phyloP scores from a whole-genome alignment of 2,329 filamentous ascomycete species.

The Pseudogymnoascus sp. region DNA sequence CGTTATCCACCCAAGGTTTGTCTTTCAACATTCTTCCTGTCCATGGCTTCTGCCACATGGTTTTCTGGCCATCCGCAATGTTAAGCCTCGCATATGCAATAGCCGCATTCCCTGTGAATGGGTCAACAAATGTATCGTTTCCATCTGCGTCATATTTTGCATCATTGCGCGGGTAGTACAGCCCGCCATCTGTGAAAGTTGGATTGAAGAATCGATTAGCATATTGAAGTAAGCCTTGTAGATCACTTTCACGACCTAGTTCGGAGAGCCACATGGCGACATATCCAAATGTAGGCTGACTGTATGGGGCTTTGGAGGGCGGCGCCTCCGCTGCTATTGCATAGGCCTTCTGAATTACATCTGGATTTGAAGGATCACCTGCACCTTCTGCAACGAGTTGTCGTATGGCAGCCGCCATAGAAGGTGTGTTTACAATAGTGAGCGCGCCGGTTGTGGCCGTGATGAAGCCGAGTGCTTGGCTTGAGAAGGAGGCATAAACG shows the following conservation, averaged over 20 bases:
- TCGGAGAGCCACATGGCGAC: slow-evolving; percentile 31
- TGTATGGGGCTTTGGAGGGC: not conserved
- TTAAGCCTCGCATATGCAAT: slow-evolving; percentile 33
- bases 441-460: slow-evolving; percentile 22
- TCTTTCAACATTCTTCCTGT: slow-evolving; percentile 13
- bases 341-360: not conserved
- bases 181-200: slow-evolving; percentile 29
- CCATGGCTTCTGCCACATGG: slow-evolving; percentile 30
- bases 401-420: slow-evolving; percentile 23
- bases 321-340: not conserved
- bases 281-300: slow-evolving; percentile 25
- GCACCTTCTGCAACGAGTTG: slow-evolving; percentile 12
- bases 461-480: slow-evolving; percentile 25
- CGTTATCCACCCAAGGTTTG: not conserved
- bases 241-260: slow-evolving; percentile 18
- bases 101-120: slow-evolving; percentile 30
- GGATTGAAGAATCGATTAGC: slow-evolving; percentile 27
- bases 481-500: slow-evolving; percentile 22
- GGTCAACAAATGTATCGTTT: slow-evolving; percentile 27
- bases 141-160: slow-evolving; percentile 19
- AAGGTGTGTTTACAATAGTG: slow-evolving; percentile 17
- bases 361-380: slow-evolving; percentile 12
- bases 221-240: slow-evolving; percentile 23
- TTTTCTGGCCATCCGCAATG: slow-evolving; percentile 30
- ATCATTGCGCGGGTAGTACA: slow-evolving; percentile 30